A percentile compares a stretch with the other conserved stretches of the same genome.
Evolutionary conservation across 257 asterid genomes (phyloP).

Genomic region (Echium plantagineum): DNA sequence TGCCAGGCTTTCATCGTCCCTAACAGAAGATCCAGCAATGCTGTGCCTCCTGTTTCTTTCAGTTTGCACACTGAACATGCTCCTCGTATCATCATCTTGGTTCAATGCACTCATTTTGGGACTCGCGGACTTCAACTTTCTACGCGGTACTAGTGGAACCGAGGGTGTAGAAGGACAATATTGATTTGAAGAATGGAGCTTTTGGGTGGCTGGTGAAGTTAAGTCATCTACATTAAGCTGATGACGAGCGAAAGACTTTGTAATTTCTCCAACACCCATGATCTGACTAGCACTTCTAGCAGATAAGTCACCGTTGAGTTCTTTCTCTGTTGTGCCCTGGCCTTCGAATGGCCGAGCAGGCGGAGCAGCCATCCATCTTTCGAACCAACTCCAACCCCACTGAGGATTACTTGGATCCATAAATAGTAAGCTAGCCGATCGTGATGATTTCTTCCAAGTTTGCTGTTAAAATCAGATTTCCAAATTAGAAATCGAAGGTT

Average conservation of each 20-base stretch:
- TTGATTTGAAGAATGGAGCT: conserved; percentile 21
- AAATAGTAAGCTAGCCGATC: conserved; percentile 58
- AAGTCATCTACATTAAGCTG: conserved; percentile 62
- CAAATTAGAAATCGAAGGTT: not conserved
- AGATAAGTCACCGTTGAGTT: conserved; percentile 29
- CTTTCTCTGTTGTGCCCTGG: conserved; percentile 39
- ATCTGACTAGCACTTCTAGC: conserved; percentile 29
- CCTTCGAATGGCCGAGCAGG: conserved; percentile 51
- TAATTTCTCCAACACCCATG: conserved; percentile 50
- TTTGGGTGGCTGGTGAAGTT: conserved; percentile 45
- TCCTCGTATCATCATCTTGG: conserved; percentile 72
- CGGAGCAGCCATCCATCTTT: conserved; percentile 87
- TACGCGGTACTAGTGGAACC: conserved; percentile 24
- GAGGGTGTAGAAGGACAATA: conserved; percentile 42
- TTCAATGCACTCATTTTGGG: conserved; percentile 39
- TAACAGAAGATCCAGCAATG: conserved; percentile 63
- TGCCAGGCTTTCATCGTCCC: conserved; percentile 83
- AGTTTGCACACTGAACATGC: conserved; percentile 51
- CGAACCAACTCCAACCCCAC: conserved; percentile 99
- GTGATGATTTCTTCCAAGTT: conserved; percentile 78
- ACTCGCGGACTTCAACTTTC: conserved; percentile 54
- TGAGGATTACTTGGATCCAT: conserved; percentile 97
- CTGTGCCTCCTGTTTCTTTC: conserved; percentile 72
- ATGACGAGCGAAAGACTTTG: conserved; percentile 74
- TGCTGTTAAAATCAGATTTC: conserved; percentile 39